A percentile compares a stretch with the other conserved stretches of the same genome.
phyloP scores from a whole-genome alignment of 768 basidiomycete species.

The Kwoniella dejecticola region DNA sequence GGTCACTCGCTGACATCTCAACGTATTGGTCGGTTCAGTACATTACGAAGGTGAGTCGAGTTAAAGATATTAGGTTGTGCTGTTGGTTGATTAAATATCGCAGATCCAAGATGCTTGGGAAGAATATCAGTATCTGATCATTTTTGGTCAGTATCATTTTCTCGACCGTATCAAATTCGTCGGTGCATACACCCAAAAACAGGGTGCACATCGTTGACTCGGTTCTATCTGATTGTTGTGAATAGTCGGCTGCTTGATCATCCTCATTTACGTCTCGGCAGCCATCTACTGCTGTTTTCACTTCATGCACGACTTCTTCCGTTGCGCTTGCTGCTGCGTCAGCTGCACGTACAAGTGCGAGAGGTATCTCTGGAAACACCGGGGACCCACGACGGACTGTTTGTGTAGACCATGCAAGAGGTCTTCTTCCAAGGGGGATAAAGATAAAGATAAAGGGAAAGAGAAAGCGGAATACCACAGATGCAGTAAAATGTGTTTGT shows the following conservation, averaged over 20 bases:
- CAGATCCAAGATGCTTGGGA: constrained; percentile 20
- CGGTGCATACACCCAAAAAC: no score
- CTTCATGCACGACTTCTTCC: constrained; percentile 17
- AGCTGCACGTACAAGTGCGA: constrained; percentile 14
- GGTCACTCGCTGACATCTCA: no score
- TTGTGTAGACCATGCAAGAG: constrained; percentile 2
- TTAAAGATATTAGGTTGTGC: no score
- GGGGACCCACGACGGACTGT: neutral
- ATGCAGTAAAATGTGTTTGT: constrained; percentile 9
- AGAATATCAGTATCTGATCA: constrained; percentile 20
- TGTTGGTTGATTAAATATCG: no score
- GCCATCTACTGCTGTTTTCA: constrained; percentile 24
- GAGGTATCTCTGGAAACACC: constrained; percentile 11
- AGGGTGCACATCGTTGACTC: no score
- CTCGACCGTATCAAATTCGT: no score
- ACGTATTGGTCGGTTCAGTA: constrained; percentile 5
- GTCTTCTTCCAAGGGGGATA: neutral
- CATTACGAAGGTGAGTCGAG: constrained; percentile 16
- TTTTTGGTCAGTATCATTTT: constrained; percentile 10
- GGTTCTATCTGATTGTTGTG: no score
- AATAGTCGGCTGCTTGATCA: constrained; percentile 24
- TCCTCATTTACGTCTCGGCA: constrained; percentile 17
- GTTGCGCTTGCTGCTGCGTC: constrained; percentile 14
- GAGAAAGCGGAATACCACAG: constrained; percentile 8
- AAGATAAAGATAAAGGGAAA: neutral